Base-by-base conservation (phyloP, 2,329 filamentous ascomycete genomes). In the Lachnellula occidentalis region DNA sequence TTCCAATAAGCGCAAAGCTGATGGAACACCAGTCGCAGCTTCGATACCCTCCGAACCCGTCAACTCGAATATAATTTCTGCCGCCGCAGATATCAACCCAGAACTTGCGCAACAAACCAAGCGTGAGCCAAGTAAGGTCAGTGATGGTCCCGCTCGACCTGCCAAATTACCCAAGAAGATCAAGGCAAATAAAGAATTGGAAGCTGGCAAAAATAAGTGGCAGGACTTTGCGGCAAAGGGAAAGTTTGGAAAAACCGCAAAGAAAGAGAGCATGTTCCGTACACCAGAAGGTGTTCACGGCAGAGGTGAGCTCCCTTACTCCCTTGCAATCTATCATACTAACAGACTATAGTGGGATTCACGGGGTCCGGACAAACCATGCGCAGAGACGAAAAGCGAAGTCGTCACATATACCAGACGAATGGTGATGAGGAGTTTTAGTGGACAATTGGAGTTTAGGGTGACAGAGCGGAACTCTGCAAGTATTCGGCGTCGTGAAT, bases 201-300 rank as follows among this genome's bases (percentile, higher is more conserved):
- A 97, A 74, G 88, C 85, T 59, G 87, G 88, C 67, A 95, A 96
- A 77, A 88, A 76, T 67, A 96, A 94, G 69, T 99, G 94, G 94
- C 88, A 96, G 69, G 89, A 95, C 60, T 99, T 96, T 71, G 88
- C 85, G 61, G 78, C 80, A 67, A 96, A 95, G 71, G 81, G 79
- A 46, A 92, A 90, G 68, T 76, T 83, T 60, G 82, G 77, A 61
- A 87, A 86, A 70, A 62, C 74, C 42, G 71, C 70, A 22, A 92
- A 92, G 75, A 96, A 96, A 74, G 90, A 96, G 48, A 95, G 90
- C 78, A 96, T 96, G 92, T 96, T 96, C 71, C 85, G 92, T 46
- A 96, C 92, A 2, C 90, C 91, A 0, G 91, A 95, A 34, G 86
- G 90, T 58, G 81, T 94, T 22, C 82, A 90, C 66, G 92, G 88